Evolutionary conservation across 2,329 filamentous ascomycete genomes (phyloP), one percentile per base, ranked within the genome.

Genomic region (Huntiella moniliformis): DNA sequence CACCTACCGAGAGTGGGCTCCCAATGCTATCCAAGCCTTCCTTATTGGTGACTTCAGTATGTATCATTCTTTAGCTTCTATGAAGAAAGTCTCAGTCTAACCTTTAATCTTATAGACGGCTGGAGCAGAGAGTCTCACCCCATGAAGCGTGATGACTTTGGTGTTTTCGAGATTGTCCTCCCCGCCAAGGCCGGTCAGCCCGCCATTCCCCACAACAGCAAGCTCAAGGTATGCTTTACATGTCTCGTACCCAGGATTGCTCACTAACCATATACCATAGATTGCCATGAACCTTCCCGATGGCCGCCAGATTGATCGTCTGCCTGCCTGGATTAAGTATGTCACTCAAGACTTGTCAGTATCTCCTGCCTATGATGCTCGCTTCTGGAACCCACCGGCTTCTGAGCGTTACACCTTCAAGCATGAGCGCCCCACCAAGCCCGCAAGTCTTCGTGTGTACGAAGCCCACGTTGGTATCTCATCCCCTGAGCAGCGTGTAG

Each of bases 401-500:
- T 64, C 68, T 35, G 77, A 92, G 57, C 74, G 67, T 56, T 96
- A 96, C 60, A 67, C 73, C 46, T 93, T 93, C 71, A 87, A 92
- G 65, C 74, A 96, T 61, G 56, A 72, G 40, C 73, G 80, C 43
- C 91, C 88, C 5, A 77, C 78, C 60, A 92, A 88, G 67, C 91
- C 91, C 1, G 61, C 68, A 48, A 94, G 86, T 55, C 76, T 74
- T n/a, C 79, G 91, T 43, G 86, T 98, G 49, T 98, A 98, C 63
- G 91, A 98, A 63, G 91, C 91, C n/a, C 91, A 98, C 57, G 86
- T 98, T 37, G 91, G 91, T 43, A 98, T 98, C 54, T 95, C 88
- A 4, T 91, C 85, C 2, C 84, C 87, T 1, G 88, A 96, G 52
- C 74, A 80, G 51, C 79, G 76, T 53, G 86, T 98, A 35, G 77